Conservation (phyloP, 2,329 filamentous ascomycete genomes). For the Diaporthe australafricana region DNA sequence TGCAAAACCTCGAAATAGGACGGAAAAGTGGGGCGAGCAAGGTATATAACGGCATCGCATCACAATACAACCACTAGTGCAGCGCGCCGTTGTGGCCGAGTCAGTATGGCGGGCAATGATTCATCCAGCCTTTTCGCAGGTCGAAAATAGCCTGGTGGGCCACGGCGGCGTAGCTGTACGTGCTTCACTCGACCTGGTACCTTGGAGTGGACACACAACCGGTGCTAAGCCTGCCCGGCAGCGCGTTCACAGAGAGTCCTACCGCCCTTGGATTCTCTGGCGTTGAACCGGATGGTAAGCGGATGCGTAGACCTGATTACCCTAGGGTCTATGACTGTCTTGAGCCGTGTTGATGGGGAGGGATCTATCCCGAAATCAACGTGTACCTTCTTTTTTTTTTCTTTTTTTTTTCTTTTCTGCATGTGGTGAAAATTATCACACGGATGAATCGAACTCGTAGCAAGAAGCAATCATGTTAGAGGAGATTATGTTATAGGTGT, state of each 20-base stretch:
- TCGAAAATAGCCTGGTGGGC: background rate
- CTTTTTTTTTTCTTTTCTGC: background rate
- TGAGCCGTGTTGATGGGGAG: conserved; percentile 12
- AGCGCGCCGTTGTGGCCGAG: background rate
- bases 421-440: background rate
- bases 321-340: background rate
- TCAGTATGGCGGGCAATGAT: background rate
- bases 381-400: background rate
- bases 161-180: background rate
- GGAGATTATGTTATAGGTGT: too few relatives aligned
- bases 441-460: background rate
- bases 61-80: background rate
- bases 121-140: background rate
- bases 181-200: background rate
- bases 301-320: background rate
- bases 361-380: background rate
- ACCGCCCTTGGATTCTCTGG: background rate
- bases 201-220: conserved; percentile 1
- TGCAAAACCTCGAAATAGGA: background rate
- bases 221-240: background rate
- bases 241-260: background rate
- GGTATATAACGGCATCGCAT: background rate
- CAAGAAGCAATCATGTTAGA: too few relatives aligned
- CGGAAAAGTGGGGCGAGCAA: background rate
- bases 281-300: background rate